phyloP scores from a whole-genome alignment of 768 basidiomycete genomes.

The Cystobasidium onofrii region DNA sequence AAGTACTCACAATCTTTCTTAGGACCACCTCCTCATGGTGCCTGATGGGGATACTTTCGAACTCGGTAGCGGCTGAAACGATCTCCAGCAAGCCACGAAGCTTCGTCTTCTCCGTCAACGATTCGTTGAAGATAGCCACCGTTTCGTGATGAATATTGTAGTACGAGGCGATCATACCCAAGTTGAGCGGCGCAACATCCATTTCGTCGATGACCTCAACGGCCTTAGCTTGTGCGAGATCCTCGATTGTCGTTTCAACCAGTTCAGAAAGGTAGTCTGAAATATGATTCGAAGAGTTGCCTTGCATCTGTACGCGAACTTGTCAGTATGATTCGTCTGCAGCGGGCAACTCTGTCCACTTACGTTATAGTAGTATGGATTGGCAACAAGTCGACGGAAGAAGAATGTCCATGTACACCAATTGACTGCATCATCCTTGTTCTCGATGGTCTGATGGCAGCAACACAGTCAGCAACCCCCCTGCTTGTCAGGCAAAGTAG shows the following conservation, averaged over 20 bases:
- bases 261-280: slow-evolving; percentile 93
- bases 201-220: slow-evolving; percentile 62
- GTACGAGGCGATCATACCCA: slow-evolving; percentile 97
- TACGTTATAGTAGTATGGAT: slow-evolving; percentile 88
- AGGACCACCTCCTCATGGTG: slow-evolving; percentile 63
- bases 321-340: neutral
- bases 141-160: slow-evolving; percentile 80
- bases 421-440: slow-evolving; percentile 78
- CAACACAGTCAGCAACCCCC: neutral
- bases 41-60: slow-evolving; percentile 87
- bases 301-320: slow-evolving; percentile 51
- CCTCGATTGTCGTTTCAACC: slow-evolving; percentile 83
- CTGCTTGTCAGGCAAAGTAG: neutral
- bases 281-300: slow-evolving; percentile 87
- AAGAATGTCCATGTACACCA: slow-evolving; percentile 89
- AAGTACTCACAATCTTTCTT: slow-evolving; percentile 36
- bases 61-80: slow-evolving; percentile 91
- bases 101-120: slow-evolving; percentile 91
- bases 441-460: slow-evolving; percentile 66
- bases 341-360: slow-evolving; percentile 41
- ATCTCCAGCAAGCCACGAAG: slow-evolving; percentile 94
- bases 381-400: slow-evolving; percentile 94
- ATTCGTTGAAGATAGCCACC: slow-evolving; percentile 91
- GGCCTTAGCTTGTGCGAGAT: slow-evolving; percentile 89
- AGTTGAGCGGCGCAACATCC: slow-evolving; percentile 61